A percentile compares a stretch with the other conserved stretches of the same genome.
phyloP scores from a whole-genome alignment of 306 rosid genomes.

The Cucurbita pepo region DNA sequence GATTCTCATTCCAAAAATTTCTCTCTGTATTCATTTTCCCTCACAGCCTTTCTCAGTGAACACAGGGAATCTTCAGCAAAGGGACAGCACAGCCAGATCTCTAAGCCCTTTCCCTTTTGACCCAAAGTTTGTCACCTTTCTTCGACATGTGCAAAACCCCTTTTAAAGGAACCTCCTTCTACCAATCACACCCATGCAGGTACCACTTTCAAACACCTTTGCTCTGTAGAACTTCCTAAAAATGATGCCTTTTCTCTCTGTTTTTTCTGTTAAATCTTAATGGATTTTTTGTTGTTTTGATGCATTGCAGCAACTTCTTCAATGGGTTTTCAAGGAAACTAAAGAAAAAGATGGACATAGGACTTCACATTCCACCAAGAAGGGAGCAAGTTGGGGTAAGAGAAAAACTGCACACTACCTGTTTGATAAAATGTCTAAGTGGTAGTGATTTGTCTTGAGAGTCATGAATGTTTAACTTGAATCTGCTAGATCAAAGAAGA shows the following conservation, averaged over 20 bases:
- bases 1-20: conserved; percentile 32
- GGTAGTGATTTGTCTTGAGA: neutral
- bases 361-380: conserved; percentile 16
- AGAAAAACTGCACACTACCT: neutral
- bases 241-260: neutral
- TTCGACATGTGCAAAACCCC: neutral
- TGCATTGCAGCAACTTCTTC: conserved; percentile 38
- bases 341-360: conserved; percentile 24
- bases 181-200: conserved; percentile 18
- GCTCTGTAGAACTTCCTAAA: neutral
- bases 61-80: conserved; percentile 54
- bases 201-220: neutral
- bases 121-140: conserved; percentile 16
- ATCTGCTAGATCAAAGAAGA: conserved; percentile 9
- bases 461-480: neutral
- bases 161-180: conserved; percentile 7
- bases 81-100: conserved; percentile 55
- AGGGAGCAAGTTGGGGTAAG: conserved; percentile 32
- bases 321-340: conserved; percentile 31
- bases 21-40: conserved; percentile 41
- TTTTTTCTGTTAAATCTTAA: conserved; percentile 1
- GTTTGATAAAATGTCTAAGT: neutral
- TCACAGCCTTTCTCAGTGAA: conserved; percentile 18
- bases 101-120: conserved; percentile 31
- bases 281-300: neutral